These are phyloP conservation scores for Diaporthe sp. DNA, from an alignment of 2,329 filamentous ascomycete genomes.

Conservation along the genomic window DNA sequence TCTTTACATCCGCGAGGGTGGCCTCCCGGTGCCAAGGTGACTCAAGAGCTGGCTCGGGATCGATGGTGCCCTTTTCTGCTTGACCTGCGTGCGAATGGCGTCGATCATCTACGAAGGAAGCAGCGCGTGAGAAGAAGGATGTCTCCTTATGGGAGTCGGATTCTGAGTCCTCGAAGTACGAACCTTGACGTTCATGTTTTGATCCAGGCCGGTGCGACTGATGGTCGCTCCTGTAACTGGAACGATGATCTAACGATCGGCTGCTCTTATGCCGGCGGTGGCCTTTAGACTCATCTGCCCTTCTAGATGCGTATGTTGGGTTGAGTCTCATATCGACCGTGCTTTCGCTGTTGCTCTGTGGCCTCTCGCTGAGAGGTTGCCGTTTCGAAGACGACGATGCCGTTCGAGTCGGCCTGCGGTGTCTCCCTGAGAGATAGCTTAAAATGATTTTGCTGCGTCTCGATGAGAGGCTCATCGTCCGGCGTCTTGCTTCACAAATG, in stretches of 20 bases:
- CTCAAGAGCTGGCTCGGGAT: neutral
- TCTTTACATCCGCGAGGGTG: neutral
- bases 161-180: conserved; percentile 2
- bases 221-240: neutral
- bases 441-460: neutral
- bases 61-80: neutral
- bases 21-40: neutral
- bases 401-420: neutral
- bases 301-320: neutral
- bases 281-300: neutral
- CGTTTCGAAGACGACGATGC: neutral
- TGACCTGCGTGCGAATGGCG: neutral
- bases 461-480: neutral
- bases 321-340: neutral
- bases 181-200: neutral
- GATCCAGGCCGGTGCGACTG: neutral
- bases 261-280: neutral
- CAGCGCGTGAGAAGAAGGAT: neutral
- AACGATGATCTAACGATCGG: neutral
- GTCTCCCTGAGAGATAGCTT: neutral
- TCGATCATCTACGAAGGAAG: neutral
- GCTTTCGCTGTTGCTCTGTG: neutral
- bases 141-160: neutral
- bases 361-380: neutral
- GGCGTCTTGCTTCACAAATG: neutral